These are phyloP conservation scores for Cicer arietinum DNA, from an alignment of 306 rosid species.

Conservation along the genomic window DNA sequence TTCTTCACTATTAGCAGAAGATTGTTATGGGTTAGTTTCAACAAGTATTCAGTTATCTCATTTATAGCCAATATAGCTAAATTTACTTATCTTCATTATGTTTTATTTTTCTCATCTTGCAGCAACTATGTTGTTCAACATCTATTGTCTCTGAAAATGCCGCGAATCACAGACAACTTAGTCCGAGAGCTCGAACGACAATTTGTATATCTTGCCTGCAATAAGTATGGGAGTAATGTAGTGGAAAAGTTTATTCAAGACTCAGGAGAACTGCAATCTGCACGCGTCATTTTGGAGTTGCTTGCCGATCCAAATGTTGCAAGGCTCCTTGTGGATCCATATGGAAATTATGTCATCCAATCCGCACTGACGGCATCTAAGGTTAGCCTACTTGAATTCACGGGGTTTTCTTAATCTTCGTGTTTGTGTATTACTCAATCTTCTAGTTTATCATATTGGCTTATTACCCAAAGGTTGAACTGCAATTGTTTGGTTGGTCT, in stretches of 20 bases:
- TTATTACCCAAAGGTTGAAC: neutral
- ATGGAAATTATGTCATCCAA: constrained; percentile 69
- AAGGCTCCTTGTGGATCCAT: constrained; percentile 64
- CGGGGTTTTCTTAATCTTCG: neutral
- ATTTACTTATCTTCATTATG: constrained; percentile 5
- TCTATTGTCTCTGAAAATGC: constrained; percentile 49
- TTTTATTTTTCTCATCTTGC: constrained; percentile 33
- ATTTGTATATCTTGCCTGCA: constrained; percentile 53
- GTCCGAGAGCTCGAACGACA: constrained; percentile 49
- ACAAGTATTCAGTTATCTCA: neutral
- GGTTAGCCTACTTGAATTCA: constrained; percentile 49
- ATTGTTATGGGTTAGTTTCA: constrained; percentile 67
- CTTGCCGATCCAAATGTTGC: constrained; percentile 42
- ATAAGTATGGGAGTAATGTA: constrained; percentile 78
- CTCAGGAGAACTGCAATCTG: constrained; percentile 39
- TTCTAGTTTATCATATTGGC: constrained; percentile 9
- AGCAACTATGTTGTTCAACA: constrained; percentile 84
- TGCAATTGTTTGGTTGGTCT: constrained; percentile 3
- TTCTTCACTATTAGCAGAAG: constrained; percentile 48
- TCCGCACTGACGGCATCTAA: constrained; percentile 53
- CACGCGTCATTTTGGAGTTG: constrained; percentile 54
- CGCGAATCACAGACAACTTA: constrained; percentile 43
- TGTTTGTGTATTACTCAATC: neutral
- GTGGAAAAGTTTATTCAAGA: constrained; percentile 66
- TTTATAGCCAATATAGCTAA: constrained; percentile 3